Percentiles rank a stretch among this genome's conserved stretches.
phyloP scores from a whole-genome alignment of 306 rosid species.

The Glycyrrhiza uralensis region DNA sequence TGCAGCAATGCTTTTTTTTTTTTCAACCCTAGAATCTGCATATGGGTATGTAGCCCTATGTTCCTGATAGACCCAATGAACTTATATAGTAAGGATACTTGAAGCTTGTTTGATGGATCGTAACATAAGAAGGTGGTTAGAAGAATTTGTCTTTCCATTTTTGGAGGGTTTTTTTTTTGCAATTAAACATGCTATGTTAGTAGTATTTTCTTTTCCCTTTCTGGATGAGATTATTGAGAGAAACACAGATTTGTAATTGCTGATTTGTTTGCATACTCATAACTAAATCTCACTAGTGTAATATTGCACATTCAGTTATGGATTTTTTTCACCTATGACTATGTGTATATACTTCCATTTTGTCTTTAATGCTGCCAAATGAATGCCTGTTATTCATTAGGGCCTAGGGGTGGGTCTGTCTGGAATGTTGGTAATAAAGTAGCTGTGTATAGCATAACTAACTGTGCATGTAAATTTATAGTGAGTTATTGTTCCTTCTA shows the following conservation, averaged over 20 bases:
- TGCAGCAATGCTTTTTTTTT: background rate
- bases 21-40: background rate
- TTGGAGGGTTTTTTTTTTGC: background rate
- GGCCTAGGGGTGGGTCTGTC: background rate
- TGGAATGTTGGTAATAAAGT: constrained; percentile 2
- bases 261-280: background rate
- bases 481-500: constrained; percentile 78
- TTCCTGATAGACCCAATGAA: background rate
- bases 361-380: constrained; percentile 20
- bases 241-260: background rate
- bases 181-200: background rate
- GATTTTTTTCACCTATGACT: background rate
- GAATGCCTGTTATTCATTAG: background rate
- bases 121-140: background rate
- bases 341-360: background rate
- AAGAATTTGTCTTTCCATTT: background rate
- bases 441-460: background rate
- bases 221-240: constrained; percentile 5
- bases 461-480: constrained; percentile 30
- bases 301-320: background rate
- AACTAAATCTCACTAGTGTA: background rate
- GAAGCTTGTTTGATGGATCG: background rate
- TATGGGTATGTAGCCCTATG: background rate
- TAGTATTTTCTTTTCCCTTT: background rate
- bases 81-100: background rate